Evolutionary conservation across 106 monocot species (phyloP).

Genomic region (Dendrobium huoshanense): DNA sequence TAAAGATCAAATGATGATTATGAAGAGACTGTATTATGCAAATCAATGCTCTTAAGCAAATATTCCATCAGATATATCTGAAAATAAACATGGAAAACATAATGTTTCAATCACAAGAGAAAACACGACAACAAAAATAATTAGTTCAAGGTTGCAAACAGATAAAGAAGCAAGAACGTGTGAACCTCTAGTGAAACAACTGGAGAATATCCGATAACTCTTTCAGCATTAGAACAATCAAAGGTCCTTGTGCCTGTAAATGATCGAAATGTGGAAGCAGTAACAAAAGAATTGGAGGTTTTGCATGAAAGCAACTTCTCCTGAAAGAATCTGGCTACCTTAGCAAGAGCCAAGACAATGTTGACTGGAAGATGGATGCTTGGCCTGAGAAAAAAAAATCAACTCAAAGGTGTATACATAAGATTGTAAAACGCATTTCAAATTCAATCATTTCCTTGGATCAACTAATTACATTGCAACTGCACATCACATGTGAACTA

Average conservation of each 20-base stretch:
- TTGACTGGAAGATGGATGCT: constrained; percentile 51
- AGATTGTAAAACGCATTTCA: constrained; percentile 4
- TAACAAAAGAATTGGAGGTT: constrained; percentile 17
- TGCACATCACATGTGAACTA: background rate
- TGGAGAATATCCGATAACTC: constrained; percentile 59
- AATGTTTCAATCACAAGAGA: constrained; percentile 1
- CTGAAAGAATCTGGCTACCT: constrained; percentile 25
- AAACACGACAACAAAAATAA: background rate
- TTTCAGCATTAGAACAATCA: constrained; percentile 66
- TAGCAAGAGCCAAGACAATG: constrained; percentile 28
- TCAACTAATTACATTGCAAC: background rate
- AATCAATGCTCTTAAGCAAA: constrained; percentile 1
- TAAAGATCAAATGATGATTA: background rate
- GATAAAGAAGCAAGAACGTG: background rate
- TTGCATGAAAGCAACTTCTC: constrained; percentile 24
- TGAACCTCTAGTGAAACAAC: constrained; percentile 67
- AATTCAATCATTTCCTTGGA: background rate
- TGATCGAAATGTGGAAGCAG: constrained; percentile 23
- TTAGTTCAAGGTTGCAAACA: background rate
- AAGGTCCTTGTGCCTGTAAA: constrained; percentile 67
- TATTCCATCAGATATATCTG: background rate
- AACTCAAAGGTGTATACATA: constrained; percentile 2
- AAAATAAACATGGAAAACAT: background rate
- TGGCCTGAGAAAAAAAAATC: constrained; percentile 44
- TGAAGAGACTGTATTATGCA: background rate